Percentiles rank a stretch among this genome's conserved stretches.
Conservation (phyloP, 2,329 filamentous ascomycete species). For the Sclerotinia trifoliorum region DNA sequence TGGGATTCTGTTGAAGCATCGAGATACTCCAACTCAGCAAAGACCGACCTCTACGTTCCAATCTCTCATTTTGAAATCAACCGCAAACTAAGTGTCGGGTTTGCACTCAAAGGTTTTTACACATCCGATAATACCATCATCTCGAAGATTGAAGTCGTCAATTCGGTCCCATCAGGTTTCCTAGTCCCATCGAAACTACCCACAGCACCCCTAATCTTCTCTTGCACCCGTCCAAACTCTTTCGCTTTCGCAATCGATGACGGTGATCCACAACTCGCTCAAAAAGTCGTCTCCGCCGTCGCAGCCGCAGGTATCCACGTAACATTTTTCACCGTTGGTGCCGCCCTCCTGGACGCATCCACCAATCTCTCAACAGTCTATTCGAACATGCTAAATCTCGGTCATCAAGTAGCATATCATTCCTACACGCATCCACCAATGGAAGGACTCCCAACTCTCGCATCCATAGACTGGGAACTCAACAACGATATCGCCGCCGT, state of each 20-base stretch:
- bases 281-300: slow-evolving; percentile 60
- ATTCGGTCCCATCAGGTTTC: slow-evolving; percentile 50
- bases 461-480: slow-evolving; percentile 61
- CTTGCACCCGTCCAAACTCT: slow-evolving; percentile 65
- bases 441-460: slow-evolving; percentile 53
- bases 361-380: slow-evolving; percentile 65
- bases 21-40: slow-evolving; percentile 51
- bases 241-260: slow-evolving; percentile 74
- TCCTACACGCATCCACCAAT: slow-evolving; percentile 69
- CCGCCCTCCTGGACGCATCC: slow-evolving; percentile 55
- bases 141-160: slow-evolving; percentile 60
- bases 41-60: slow-evolving; percentile 63
- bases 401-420: slow-evolving; percentile 69
- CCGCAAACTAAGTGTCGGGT: slow-evolving; percentile 53
- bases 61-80: slow-evolving; percentile 65
- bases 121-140: slow-evolving; percentile 51
- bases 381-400: slow-evolving; percentile 57
- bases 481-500: slow-evolving; percentile 55
- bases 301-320: slow-evolving; percentile 61
- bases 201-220: slow-evolving; percentile 59
- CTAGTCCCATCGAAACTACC: slow-evolving; percentile 58
- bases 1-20: slow-evolving; percentile 66
- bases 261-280: slow-evolving; percentile 58
- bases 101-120: slow-evolving; percentile 66
- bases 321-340: slow-evolving; percentile 70